Conservation (phyloP, 2,329 filamentous ascomycete genomes). For the Sarocladiaceae sp. region DNA sequence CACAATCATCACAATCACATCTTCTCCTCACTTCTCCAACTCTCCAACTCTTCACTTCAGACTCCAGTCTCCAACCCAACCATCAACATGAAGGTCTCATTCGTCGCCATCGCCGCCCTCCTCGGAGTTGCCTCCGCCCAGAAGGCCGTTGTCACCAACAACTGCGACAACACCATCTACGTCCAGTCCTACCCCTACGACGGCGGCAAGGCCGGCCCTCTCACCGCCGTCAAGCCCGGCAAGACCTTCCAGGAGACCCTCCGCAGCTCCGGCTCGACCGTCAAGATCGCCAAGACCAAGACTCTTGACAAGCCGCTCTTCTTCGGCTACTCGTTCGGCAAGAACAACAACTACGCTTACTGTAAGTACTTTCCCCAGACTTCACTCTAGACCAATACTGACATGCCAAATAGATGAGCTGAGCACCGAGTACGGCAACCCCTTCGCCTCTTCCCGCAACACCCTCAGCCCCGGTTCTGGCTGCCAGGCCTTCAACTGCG, state of each 20-base stretch:
- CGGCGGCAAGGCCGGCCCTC: constrained; percentile 23
- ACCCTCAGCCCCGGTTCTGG: constrained; percentile 30
- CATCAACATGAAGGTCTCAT: constrained; percentile 24
- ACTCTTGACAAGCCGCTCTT: constrained; percentile 32
- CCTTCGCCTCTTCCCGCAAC: constrained; percentile 32
- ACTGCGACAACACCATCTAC: constrained; percentile 27
- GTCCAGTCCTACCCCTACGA: constrained; percentile 33
- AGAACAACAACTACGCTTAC: constrained; percentile 32
- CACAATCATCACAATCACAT: background rate
- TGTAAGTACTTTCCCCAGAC: constrained; percentile 24
- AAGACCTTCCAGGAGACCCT: constrained; percentile 32
- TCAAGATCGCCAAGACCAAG: constrained; percentile 36
- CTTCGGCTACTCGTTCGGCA: constrained; percentile 36
- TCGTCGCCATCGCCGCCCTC: constrained; percentile 23
- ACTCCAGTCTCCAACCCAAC: background rate
- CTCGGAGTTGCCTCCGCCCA: constrained; percentile 29
- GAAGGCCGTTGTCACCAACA: constrained; percentile 31
- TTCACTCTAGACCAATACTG: constrained; percentile 5
- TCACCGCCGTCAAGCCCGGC: constrained; percentile 28
- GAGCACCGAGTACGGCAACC: constrained; percentile 32
- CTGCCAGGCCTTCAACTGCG: constrained; percentile 35
- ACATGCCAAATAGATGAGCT: constrained; percentile 37
- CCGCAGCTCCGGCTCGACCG: constrained; percentile 30
- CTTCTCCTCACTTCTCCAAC: too few species aligned
- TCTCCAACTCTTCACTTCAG: background rate